Evolutionary conservation across 139 green algal genomes (phyloP).

Genomic region (Bryopsis sp.): DNA sequence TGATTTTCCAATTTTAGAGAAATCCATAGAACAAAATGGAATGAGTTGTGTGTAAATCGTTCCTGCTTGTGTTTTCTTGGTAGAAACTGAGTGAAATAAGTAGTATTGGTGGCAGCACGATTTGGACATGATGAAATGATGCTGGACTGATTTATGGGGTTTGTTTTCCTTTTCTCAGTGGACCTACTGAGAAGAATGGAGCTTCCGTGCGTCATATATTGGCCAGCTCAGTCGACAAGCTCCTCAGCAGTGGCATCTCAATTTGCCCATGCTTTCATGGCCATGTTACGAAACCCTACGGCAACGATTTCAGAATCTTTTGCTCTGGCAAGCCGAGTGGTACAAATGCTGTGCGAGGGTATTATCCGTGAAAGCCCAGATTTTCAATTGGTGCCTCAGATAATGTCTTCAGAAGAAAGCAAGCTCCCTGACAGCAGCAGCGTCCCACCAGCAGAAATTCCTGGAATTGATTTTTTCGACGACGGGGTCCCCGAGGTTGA

Average conservation of each 20-base stretch:
- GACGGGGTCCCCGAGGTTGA: constrained; percentile 1
- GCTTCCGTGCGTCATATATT: constrained; percentile 7
- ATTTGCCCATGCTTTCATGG: constrained; percentile 59
- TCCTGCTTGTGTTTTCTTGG: too few relatives aligned
- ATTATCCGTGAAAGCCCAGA: not conserved
- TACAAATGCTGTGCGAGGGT: constrained; percentile 25
- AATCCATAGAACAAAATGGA: too few relatives aligned
- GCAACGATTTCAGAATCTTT: constrained; percentile 56
- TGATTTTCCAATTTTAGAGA: too few relatives aligned
- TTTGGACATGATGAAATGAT: too few relatives aligned
- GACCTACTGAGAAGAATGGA: not conserved
- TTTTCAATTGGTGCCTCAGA: constrained; percentile 31
- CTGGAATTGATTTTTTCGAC: constrained; percentile 23
- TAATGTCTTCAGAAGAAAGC: constrained; percentile 28
- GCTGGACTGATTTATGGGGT: too few relatives aligned
- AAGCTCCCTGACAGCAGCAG: constrained; percentile 46
- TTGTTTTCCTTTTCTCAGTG: too few relatives aligned
- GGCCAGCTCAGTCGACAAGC: constrained; percentile 18
- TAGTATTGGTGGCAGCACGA: too few relatives aligned
- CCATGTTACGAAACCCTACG: constrained; percentile 29
- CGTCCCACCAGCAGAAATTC: constrained; percentile 31
- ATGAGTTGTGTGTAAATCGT: too few relatives aligned
- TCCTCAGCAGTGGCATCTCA: constrained; percentile 36
- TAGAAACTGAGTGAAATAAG: too few relatives aligned
- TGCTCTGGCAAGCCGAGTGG: constrained; percentile 32